Evolutionary conservation across 371 early-diverging fungal genomes (phyloP), one percentile per base, ranked within the genome.

Genomic region (Umbelopsis sp.): DNA sequence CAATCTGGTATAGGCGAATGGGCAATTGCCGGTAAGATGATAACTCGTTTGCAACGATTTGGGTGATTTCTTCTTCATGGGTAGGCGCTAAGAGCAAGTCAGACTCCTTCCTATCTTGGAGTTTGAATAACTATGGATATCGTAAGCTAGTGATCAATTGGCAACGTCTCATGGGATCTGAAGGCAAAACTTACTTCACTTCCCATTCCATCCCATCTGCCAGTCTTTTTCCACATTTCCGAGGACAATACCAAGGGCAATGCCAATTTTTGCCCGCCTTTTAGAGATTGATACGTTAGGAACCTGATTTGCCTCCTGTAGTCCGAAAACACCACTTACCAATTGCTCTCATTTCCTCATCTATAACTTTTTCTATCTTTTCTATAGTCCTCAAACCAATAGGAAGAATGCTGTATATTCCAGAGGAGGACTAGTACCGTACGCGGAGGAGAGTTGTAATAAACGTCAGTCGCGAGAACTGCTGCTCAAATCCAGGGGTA

Each of bases 21-120:
- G 97, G 97, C 20, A 94, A 78, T 66, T 93, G 92, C 16, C 90
- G 84, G 50, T 87, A 81, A 16, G 93, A 88, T 51, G 82, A 71
- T 4, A 94, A 80, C 45, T 91, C 89, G 29, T 76, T 63, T 4
- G 87, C 92, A 14, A 96, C 89, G 18, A 96, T 70, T 4, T 74
- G 74, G 0, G 97, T 94, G 53, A 97, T 89, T 71, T 97, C 97
- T 73, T 97, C 97, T 73, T 97, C 97, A 70, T 95, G 95, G 1
- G 97, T 97, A 0, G 97, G 97, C 2, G 93, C 92, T 25, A 97
- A 76, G 41, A 92, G 67, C 65, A 91, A 85, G 38, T 89, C 91
- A 4, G 86, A 70, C 4, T 84, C 87, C 65, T 89, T 92, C 32
- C 97, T 88, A 84, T 96, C 97, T 69, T 89, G 80, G 20, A 96